Evolutionary conservation across 2,329 filamentous ascomycete genomes (phyloP), one percentile per base, ranked within the genome.

Genomic region (Dactylellina haptotyla): DNA sequence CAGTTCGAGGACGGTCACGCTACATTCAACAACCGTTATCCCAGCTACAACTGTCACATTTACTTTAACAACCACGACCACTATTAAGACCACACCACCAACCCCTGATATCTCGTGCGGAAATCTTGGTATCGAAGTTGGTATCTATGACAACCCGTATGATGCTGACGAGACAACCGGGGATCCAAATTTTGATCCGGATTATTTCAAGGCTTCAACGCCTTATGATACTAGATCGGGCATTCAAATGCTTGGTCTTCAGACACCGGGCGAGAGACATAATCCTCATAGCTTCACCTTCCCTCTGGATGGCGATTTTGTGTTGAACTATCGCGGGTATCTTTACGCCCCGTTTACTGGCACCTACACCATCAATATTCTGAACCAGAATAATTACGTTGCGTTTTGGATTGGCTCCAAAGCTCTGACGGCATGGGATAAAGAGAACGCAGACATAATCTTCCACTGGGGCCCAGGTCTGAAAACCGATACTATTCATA

Each of bases 281-380:
- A 10, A 9, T 5, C n/a, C 57, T 26, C 57, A 61, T 18, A 43
- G 57, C 25, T 50, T 61, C 32, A 57, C 34, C 8, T 16, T 25
- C 4, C 10, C 14, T 2, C 23, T 6, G 3, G 8, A 37, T 20
- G 43, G 0, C 14, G 16, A 23, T 14, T 59, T 41, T 32, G 54
- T 18, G 26, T n/a, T 67, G 8, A 67, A 67, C 26, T 51, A 67
- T 30, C 63, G 63, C 2, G 63, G 63, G 5, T 67, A 67, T 28
- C 61, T 67, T 39, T 67, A 59, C 26, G 53, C 63, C 14, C 54
- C 63, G 1, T 30, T 28, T 4, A 26, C n/a, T 18, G 45, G 3
- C 9, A 59, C 45, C 1, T 67, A 67, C 18, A 67, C 14, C 18
- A 58, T 67, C 16, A 34, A 16, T 6, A 3, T 59, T 12, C 32